These are phyloP conservation scores for Elsinoe australis DNA, from an alignment of 2,329 filamentous ascomycete species.

Conservation along the genomic window DNA sequence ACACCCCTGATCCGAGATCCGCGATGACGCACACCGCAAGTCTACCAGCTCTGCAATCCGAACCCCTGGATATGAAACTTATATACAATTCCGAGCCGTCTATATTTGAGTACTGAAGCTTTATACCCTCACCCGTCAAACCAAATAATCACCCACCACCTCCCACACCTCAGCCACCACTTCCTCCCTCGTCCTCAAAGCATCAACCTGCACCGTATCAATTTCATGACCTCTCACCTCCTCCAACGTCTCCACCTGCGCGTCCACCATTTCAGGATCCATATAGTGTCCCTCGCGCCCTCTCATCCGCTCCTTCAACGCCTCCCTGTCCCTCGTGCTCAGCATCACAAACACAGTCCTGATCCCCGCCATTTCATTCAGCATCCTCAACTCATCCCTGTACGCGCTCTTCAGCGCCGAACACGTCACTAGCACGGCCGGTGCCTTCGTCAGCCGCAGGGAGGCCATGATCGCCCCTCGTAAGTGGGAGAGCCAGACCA, in stretches of 20 bases:
- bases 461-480: not conserved
- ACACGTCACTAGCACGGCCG: conserved; percentile 34
- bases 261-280: conserved; percentile 32
- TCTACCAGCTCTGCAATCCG: too few relatives aligned
- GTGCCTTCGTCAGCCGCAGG: conserved; percentile 22
- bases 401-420: conserved; percentile 34
- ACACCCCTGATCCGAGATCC: too few relatives aligned
- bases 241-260: conserved; percentile 32
- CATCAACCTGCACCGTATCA: too few relatives aligned
- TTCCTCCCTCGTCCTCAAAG: too few relatives aligned
- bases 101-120: too few relatives aligned
- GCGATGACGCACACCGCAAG: too few relatives aligned
- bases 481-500: conserved; percentile 26
- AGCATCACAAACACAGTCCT: conserved; percentile 33
- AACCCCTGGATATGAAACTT: too few relatives aligned
- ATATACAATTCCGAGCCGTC: too few relatives aligned
- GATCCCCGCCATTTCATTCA: conserved; percentile 20
- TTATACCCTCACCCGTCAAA: too few relatives aligned
- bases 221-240: too few relatives aligned
- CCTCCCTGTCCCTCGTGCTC: conserved; percentile 28
- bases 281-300: conserved; percentile 33
- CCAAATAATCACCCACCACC: too few relatives aligned
- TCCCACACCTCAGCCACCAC: too few relatives aligned
- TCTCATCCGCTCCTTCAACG: conserved; percentile 27
- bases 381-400: conserved; percentile 29